Conservation (phyloP, 1,284 basidiomycete genomes). For the Vanrija humicola region DNA sequence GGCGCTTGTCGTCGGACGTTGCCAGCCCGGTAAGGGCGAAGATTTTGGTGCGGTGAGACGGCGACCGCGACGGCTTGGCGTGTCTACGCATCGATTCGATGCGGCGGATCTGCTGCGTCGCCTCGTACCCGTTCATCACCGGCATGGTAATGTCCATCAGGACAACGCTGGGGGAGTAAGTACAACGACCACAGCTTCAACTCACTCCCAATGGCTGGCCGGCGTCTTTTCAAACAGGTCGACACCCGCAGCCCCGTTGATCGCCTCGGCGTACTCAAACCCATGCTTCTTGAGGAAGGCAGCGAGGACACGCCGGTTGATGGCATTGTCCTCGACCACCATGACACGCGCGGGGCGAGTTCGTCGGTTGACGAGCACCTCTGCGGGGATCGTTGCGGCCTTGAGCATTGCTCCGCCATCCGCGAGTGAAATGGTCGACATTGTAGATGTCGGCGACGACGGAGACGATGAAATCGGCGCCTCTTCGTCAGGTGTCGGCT, state of each 20-base stretch:
- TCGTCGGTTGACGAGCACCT: slow-evolving; percentile 33
- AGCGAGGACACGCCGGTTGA: slow-evolving; percentile 54
- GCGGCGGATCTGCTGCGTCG: slow-evolving; percentile 74
- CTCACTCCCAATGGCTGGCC: slow-evolving; percentile 59
- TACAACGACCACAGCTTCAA: slow-evolving; percentile 8
- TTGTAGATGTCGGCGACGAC: slow-evolving; percentile 44
- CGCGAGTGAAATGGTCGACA: slow-evolving; percentile 50
- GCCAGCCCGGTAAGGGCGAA: slow-evolving; percentile 90
- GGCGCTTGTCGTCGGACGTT: slow-evolving; percentile 82
- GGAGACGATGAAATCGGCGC: neutral
- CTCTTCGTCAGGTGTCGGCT: neutral
- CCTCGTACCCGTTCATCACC: slow-evolving; percentile 78
- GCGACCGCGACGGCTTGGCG: neutral
- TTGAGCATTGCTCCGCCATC: slow-evolving; percentile 54
- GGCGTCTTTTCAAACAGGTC: slow-evolving; percentile 68
- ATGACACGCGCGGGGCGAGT: slow-evolving; percentile 58
- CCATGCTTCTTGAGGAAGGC: slow-evolving; percentile 70
- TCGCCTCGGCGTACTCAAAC: slow-evolving; percentile 71
- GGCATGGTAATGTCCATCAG: slow-evolving; percentile 92
- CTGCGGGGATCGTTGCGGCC: slow-evolving; percentile 40
- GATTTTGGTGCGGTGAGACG: slow-evolving; percentile 55
- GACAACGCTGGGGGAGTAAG: slow-evolving; percentile 58
- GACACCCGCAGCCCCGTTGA: slow-evolving; percentile 79
- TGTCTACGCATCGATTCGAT: slow-evolving; percentile 60
- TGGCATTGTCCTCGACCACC: slow-evolving; percentile 78